These are phyloP conservation scores for Phytophthora colocasiae DNA, from an alignment of 352 stramenopile species.

Conservation along the genomic window DNA sequence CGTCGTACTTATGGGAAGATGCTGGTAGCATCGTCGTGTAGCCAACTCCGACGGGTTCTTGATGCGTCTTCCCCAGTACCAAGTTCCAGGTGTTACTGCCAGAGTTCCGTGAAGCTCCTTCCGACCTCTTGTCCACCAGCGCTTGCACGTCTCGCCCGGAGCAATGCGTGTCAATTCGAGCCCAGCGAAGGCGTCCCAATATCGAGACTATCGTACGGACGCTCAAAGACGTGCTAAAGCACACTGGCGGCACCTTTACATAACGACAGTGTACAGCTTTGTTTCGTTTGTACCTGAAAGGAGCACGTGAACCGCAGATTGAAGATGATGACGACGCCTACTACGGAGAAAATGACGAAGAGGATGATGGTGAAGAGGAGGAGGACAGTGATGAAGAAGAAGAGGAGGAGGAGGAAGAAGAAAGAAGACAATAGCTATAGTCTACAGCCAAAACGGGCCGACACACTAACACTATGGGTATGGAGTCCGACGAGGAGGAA, in stretches of 20 bases:
- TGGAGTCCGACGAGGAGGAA: slow-evolving; percentile 54
- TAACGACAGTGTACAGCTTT: slow-evolving; percentile 50
- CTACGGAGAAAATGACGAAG: slow-evolving; percentile 61
- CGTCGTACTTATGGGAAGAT: slow-evolving; percentile 90
- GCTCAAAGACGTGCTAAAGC: slow-evolving; percentile 53
- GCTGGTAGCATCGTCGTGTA: slow-evolving; percentile 68
- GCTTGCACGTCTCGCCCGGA: slow-evolving; percentile 70
- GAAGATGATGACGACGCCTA: slow-evolving; percentile 63
- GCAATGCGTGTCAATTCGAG: slow-evolving; percentile 82
- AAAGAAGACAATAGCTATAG: slow-evolving; percentile 40
- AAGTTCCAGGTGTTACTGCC: slow-evolving; percentile 74
- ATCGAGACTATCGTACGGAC: slow-evolving; percentile 52
- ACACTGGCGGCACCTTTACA: slow-evolving; percentile 36
- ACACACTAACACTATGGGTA: slow-evolving; percentile 51
- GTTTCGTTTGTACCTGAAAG: slow-evolving; percentile 65
- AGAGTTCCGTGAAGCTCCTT: slow-evolving; percentile 76
- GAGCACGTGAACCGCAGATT: slow-evolving; percentile 71
- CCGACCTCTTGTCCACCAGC: slow-evolving; percentile 62
- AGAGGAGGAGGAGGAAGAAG: slow-evolving; percentile 44
- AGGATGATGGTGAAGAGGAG: slow-evolving; percentile 55
- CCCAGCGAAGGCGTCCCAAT: slow-evolving; percentile 64
- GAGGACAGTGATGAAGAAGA: slow-evolving; percentile 44
- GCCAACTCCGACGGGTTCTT: slow-evolving; percentile 84
- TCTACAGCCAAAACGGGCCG: slow-evolving; percentile 29
- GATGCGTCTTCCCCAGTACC: slow-evolving; percentile 79